Evolutionary conservation across 257 asterid genomes (phyloP).

Genomic region (Leonotis leonurus): DNA sequence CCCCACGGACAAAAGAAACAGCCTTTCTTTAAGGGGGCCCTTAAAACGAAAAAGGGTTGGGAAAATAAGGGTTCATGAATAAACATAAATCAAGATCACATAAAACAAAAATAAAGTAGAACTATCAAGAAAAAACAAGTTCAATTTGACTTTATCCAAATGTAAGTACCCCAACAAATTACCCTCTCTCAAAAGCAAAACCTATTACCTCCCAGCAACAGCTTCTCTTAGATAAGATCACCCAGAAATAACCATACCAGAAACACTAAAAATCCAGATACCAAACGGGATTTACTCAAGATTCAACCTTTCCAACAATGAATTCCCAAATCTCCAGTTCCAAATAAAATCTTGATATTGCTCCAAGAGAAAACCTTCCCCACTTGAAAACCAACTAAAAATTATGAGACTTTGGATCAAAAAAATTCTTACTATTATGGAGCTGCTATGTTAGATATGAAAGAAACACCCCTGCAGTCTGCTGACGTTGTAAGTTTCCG

Average conservation of each 20-base stretch:
- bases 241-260: slow-evolving; percentile 5
- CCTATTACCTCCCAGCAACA: slow-evolving; percentile 18
- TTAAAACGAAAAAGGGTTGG: slow-evolving; percentile 6
- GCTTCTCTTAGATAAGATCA: slow-evolving; percentile 26
- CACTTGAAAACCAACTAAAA: neutral
- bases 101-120: neutral
- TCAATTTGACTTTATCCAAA: slow-evolving; percentile 1
- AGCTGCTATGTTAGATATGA: slow-evolving; percentile 13
- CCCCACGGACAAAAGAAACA: slow-evolving; percentile 31
- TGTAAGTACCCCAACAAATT: neutral
- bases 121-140: neutral
- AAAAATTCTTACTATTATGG: neutral
- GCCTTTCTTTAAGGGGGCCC: slow-evolving; percentile 14
- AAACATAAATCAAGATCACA: slow-evolving; percentile 22
- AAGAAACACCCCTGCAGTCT: slow-evolving; percentile 5
- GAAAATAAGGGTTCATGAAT: slow-evolving; percentile 14
- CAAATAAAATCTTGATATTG: slow-evolving; percentile 9
- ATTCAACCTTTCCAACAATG: slow-evolving; percentile 23
- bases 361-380: slow-evolving; percentile 12
- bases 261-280: neutral
- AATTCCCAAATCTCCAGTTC: slow-evolving; percentile 5
- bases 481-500: slow-evolving; percentile 19
- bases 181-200: slow-evolving; percentile 16
- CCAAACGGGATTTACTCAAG: slow-evolving; percentile 26
- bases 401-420: neutral